phyloP scores from a whole-genome alignment of 1,284 basidiomycete species.

The Cerioporus squamosus region DNA sequence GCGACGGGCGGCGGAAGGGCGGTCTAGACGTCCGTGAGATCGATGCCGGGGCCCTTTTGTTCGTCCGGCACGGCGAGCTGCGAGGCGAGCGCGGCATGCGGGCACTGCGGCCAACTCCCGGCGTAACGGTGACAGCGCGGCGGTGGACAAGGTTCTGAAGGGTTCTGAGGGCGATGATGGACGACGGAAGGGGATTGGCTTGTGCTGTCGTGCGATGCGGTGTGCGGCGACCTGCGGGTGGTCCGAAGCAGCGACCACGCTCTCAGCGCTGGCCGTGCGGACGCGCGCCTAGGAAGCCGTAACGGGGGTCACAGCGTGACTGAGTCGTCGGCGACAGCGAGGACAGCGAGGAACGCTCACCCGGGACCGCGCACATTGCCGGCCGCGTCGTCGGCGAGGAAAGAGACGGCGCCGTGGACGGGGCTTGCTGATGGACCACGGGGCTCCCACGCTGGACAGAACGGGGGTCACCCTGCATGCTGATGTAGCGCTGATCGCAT shows the following conservation, averaged over 20 bases:
- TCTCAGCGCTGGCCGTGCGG: conserved; percentile 16
- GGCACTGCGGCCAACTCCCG: conserved; percentile 8
- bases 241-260: background rate
- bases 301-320: conserved; percentile 3
- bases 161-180: conserved; percentile 7
- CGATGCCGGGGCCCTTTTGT: conserved; percentile 9
- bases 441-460: conserved; percentile 27
- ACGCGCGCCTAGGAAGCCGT: background rate
- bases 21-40: conserved; percentile 8
- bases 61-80: conserved; percentile 7
- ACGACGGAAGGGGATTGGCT: background rate
- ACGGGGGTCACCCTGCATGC: conserved; percentile 15
- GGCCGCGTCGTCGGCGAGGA: conserved; percentile 29
- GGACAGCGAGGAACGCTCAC: conserved; percentile 28
- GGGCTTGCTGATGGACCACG: conserved; percentile 21
- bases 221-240: conserved; percentile 4
- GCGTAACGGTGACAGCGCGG: conserved; percentile 9
- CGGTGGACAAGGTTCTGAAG: conserved; percentile 22
- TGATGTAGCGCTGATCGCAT: conserved; percentile 19
- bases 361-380: conserved; percentile 29
- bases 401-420: conserved; percentile 24
- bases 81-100: conserved; percentile 6
- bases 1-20: conserved; percentile 10
- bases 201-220: background rate
- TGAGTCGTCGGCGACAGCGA: too few relatives aligned